phyloP scores from a whole-genome alignment of 257 asterid species.

The Solanum piurae region DNA sequence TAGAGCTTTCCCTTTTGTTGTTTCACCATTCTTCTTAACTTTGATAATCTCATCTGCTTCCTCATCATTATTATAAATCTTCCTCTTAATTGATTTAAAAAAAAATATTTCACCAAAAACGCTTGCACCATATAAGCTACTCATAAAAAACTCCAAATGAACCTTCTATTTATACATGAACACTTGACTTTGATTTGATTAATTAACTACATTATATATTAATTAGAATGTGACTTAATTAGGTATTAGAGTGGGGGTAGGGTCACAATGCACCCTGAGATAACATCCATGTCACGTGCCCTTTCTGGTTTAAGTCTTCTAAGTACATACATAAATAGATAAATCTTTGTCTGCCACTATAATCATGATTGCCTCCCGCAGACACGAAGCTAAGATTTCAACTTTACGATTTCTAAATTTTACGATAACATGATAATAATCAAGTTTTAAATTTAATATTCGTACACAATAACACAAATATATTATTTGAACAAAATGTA shows the following conservation, averaged over 20 bases:
- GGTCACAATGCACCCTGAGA: constrained; percentile 19
- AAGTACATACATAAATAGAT: not conserved
- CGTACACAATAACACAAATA: not conserved
- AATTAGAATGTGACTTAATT: not conserved
- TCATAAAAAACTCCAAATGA: not conserved
- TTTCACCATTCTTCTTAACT: constrained; percentile 21
- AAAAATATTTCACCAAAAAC: not conserved
- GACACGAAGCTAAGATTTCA: not conserved
- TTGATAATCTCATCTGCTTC: constrained; percentile 1
- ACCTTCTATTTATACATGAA: not conserved
- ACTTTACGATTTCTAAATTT: not conserved
- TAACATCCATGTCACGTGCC: constrained; percentile 16
- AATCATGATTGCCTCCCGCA: not conserved
- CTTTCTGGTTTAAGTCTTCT: not conserved
- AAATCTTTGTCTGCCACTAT: not conserved
- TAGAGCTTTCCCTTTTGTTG: constrained; percentile 31
- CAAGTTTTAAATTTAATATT: not conserved
- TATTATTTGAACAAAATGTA: not conserved
- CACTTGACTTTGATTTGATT: not conserved
- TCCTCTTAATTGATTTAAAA: not conserved
- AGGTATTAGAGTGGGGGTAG: not conserved
- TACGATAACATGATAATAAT: not conserved
- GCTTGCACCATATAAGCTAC: not conserved
- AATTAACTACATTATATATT: not conserved
- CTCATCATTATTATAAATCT: constrained; percentile 1